Evolutionary conservation across 139 green algal genomes (phyloP).

Genomic region (Micromonas commoda): DNA sequence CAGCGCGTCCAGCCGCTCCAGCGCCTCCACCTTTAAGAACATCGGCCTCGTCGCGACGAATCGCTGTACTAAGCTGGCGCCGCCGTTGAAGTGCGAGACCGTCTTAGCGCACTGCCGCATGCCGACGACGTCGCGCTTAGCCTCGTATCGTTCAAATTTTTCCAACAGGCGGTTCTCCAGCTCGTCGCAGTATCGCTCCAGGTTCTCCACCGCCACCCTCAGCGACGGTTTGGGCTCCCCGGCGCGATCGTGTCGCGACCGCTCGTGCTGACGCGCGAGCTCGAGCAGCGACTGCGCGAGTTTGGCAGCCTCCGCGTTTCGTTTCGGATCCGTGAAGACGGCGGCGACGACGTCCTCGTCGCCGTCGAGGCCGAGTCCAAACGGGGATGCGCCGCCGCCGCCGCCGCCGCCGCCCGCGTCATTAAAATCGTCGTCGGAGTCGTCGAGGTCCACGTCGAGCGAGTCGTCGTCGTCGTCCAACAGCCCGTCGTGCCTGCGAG

Average conservation of each 20-base stretch:
- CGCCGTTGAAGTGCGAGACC: slow-evolving; percentile 1
- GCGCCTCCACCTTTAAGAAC: not conserved
- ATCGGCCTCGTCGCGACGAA: slow-evolving; percentile 15
- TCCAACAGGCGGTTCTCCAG: not conserved
- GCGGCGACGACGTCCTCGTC: not conserved
- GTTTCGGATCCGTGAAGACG: not conserved
- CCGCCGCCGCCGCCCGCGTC: no score
- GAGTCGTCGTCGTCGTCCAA: not conserved
- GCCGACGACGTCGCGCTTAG: not conserved
- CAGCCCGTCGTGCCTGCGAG: not conserved
- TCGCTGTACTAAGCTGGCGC: not conserved
- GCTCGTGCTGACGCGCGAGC: not conserved
- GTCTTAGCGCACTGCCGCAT: not conserved
- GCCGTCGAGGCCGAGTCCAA: not conserved
- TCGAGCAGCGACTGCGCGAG: not conserved
- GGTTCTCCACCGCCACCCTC: not conserved
- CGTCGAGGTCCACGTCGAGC: not conserved
- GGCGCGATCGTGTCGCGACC: not conserved
- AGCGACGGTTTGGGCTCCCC: not conserved
- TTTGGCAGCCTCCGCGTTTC: not conserved
- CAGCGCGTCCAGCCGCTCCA: not conserved
- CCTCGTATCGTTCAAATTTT: not conserved
- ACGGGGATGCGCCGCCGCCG: no score
- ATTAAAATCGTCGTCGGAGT: no score
- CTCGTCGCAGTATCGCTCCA: slow-evolving; percentile 6